Base-by-base conservation (phyloP, 2,329 filamentous ascomycete species). In the Pseudogymnoascus sp. region DNA sequence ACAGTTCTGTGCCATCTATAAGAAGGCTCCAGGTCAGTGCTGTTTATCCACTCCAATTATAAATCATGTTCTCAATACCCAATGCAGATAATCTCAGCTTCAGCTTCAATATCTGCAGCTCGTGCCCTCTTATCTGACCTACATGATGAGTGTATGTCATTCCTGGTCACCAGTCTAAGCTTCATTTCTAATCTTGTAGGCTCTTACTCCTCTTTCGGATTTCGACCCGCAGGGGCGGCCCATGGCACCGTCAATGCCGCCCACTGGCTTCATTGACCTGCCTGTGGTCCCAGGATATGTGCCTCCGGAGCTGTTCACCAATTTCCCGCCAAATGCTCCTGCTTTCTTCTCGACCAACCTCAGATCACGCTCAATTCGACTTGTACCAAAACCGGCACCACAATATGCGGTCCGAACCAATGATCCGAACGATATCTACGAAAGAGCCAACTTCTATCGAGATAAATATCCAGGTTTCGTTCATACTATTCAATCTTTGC, bases 291-390 rank as follows among this genome's bases (percentile, higher is more conserved):
- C 60, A 25, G 60, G 60, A 49, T 43, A 23, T 33, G 43, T 61
- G 11, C 62, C 62, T 16, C 23, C 28, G 8, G 55, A 61, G 7
- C 31, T 62, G 11, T 65, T 67, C 60, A 65, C 61, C 59, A 55
- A 66, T 11, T 41, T 66, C 55, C 63, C 45, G 4, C 5, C 37
- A 6, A 21, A 63, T 43, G 63, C 63, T 21, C 62, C 61, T 6
- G 67, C 69, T 14, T 37, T 60, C 28, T 69, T 71, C 41, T 71
- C 69, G 3, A 71, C 69, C 14, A 35, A 62, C 2, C 18, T 31
- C 14, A 63, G 69, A 37, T 41, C 21, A 18, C 35, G 45, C 2
- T 40, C 49, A 43, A 65, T 66, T 52, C 63, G 68, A 21, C 38
- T 35, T 14, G 8, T 61, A 11, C 63, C 63, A 9, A n/a, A 25